Conservation (phyloP, 305 asterid genomes). For the Fraxinus platypoda region DNA sequence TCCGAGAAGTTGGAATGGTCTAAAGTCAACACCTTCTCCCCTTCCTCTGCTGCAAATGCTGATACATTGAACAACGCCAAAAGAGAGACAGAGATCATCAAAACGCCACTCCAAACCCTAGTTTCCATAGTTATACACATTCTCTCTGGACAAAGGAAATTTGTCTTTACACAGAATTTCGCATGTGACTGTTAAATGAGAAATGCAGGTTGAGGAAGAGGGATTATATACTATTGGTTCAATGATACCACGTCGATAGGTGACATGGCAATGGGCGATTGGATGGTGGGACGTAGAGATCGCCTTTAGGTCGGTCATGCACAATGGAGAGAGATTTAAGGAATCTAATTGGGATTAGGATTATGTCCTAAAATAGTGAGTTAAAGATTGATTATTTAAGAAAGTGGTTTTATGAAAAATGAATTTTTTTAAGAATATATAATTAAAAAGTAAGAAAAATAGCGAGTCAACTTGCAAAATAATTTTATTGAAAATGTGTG, state of each 20-base stretch:
- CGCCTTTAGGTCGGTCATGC: not conserved
- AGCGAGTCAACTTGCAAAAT: not conserved
- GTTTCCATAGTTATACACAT: not conserved
- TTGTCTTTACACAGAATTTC: not conserved
- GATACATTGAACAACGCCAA: constrained; percentile 2
- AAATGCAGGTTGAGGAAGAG: not conserved
- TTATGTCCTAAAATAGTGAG: not conserved
- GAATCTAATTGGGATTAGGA: not conserved
- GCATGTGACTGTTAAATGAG: not conserved
- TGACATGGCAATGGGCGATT: not conserved
- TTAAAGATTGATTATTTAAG: not conserved
- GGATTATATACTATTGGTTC: not conserved
- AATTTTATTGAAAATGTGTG: too few relatives aligned
- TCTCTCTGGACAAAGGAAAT: not conserved
- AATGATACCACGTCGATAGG: not conserved
- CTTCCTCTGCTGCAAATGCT: constrained; percentile 18
- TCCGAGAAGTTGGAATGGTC: constrained; percentile 44
- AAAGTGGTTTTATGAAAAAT: not conserved
- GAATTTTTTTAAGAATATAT: too few relatives aligned
- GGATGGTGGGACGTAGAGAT: not conserved
- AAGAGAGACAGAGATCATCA: not conserved
- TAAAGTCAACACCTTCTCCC: constrained; percentile 42
- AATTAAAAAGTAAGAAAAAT: too few relatives aligned
- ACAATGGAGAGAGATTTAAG: not conserved
- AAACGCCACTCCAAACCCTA: constrained; percentile 13